Evolutionary conservation across 768 basidiomycete genomes (phyloP).

Genomic region (Rhizopogon vinicolor): DNA sequence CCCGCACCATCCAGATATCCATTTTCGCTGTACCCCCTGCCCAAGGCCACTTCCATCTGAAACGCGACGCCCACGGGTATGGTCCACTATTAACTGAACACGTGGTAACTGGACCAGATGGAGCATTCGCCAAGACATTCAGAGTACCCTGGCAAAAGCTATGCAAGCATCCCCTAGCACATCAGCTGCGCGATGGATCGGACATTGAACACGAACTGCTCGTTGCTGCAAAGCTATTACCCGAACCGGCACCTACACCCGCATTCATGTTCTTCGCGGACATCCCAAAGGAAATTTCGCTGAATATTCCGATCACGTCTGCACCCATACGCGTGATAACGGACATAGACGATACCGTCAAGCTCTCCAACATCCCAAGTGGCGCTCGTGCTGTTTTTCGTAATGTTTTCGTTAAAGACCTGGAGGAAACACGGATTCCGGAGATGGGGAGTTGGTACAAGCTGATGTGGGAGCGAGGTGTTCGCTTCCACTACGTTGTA

Average conservation of each 20-base stretch:
- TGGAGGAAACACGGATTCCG: conserved; percentile 73
- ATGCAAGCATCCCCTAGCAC: conserved; percentile 51
- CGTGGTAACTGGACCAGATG: conserved; percentile 60
- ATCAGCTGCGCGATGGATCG: conserved; percentile 34
- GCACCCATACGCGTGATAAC: conserved; percentile 77
- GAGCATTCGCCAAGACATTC: conserved; percentile 66
- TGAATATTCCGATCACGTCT: conserved; percentile 50
- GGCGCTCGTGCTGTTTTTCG: conserved; percentile 83
- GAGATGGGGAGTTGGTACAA: conserved; percentile 82
- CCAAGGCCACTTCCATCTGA: conserved; percentile 11
- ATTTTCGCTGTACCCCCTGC: conserved; percentile 39
- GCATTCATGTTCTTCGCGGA: conserved; percentile 6
- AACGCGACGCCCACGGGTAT: conserved; percentile 25
- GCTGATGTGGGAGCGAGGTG: conserved; percentile 63
- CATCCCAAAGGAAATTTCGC: conserved; percentile 13
- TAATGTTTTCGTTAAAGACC: conserved; percentile 88
- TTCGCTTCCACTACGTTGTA: conserved; percentile 86
- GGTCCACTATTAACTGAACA: conserved; percentile 47
- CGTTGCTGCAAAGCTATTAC: conserved; percentile 44
- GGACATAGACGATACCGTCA: conserved; percentile 91
- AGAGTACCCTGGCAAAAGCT: conserved; percentile 66
- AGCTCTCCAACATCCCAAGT: conserved; percentile 58
- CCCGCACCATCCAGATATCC: conserved; percentile 56
- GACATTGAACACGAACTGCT: conserved; percentile 42
- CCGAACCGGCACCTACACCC: conserved; percentile 28